Evolutionary conservation across 73 alveolate genomes (phyloP).

Genomic region (Paramecium tetraurelia): DNA sequence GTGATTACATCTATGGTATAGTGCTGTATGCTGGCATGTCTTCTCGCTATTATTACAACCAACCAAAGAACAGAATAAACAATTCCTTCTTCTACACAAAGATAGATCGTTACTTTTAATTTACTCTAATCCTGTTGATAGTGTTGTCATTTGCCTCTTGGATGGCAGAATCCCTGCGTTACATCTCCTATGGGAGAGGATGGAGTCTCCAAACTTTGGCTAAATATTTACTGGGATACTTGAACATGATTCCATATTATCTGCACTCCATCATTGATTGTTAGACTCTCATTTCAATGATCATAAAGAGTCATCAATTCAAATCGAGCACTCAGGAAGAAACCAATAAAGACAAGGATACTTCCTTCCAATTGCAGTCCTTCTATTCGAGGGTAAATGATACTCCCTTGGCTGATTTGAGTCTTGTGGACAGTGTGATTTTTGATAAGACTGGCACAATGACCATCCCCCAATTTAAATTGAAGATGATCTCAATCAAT

Average conservation of each 20-base stretch:
- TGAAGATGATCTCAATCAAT: background rate
- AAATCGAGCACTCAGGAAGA: background rate
- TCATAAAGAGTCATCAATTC: background rate
- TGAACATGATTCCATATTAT: slow-evolving; percentile 10
- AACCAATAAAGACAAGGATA: background rate
- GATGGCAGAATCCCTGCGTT: background rate
- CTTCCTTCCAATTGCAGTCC: background rate
- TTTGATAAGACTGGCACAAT: slow-evolving; percentile 43
- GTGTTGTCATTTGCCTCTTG: background rate
- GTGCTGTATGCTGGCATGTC: background rate
- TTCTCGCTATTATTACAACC: background rate
- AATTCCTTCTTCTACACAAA: background rate
- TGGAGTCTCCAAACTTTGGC: background rate
- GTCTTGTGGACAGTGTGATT: background rate
- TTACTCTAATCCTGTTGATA: background rate
- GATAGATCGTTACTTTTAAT: background rate
- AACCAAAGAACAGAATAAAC: background rate
- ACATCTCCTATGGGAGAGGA: background rate
- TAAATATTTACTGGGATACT: background rate
- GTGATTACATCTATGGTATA: slow-evolving; percentile 5
- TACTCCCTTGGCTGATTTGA: slow-evolving; percentile 16
- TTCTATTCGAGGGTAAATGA: background rate
- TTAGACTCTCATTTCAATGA: background rate
- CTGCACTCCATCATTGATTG: background rate
- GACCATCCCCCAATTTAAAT: background rate